These are phyloP conservation scores for Fonsecaea monophora DNA, from an alignment of 2,329 filamentous ascomycete genomes.

Conservation along the genomic window DNA sequence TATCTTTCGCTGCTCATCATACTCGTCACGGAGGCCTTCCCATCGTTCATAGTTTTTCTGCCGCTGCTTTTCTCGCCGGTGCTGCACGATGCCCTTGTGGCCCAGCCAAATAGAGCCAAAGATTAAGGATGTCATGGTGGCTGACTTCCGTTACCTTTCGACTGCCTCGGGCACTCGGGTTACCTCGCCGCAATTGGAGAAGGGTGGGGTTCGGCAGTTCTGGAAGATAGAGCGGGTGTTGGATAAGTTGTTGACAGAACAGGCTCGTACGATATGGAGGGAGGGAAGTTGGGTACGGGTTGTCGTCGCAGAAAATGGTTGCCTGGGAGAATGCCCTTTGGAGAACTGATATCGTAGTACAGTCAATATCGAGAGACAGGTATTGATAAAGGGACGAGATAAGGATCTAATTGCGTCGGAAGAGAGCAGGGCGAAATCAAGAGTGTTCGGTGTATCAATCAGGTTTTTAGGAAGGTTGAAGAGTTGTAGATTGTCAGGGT, in stretches of 20 bases:
- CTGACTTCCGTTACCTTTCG: neutral
- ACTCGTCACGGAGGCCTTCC: constrained; percentile 40
- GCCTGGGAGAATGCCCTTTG: constrained; percentile 6
- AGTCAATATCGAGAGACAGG: constrained; percentile 2
- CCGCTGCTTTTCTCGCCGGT: constrained; percentile 38
- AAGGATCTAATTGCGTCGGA: neutral
- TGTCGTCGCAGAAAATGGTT: constrained; percentile 8
- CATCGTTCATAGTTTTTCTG: constrained; percentile 40
- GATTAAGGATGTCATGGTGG: constrained; percentile 39
- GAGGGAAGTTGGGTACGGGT: neutral
- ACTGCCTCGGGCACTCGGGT: neutral
- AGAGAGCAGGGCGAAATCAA: neutral
- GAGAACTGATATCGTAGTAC: constrained; percentile 8
- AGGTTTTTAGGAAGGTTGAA: neutral
- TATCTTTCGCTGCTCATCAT: constrained; percentile 39
- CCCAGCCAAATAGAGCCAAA: constrained; percentile 38
- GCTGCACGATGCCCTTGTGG: constrained; percentile 36
- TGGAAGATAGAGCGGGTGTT: neutral
- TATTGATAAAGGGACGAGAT: constrained; percentile 2
- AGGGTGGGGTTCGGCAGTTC: constrained; percentile 21
- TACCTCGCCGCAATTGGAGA: constrained; percentile 1
- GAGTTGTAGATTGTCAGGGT: neutral
- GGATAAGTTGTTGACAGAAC: neutral
- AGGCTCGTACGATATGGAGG: neutral
- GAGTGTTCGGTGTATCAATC: neutral